These are phyloP conservation scores for Artemisia princeps DNA, from an alignment of 140 eudicot species.

Conservation along the genomic window DNA sequence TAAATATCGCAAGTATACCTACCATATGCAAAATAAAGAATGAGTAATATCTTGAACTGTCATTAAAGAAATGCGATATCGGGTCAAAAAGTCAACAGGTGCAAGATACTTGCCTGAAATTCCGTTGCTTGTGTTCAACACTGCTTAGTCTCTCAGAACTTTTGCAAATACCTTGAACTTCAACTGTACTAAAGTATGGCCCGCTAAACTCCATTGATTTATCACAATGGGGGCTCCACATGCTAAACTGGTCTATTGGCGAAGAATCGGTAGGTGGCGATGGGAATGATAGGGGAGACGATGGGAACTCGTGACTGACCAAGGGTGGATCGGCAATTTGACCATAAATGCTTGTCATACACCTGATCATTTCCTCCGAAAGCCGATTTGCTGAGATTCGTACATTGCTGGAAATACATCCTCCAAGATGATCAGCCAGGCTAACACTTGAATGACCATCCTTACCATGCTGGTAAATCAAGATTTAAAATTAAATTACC, in stretches of 20 bases:
- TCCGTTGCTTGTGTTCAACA: slow-evolving; percentile 46
- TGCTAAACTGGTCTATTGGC: slow-evolving; percentile 33
- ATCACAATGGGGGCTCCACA: slow-evolving; percentile 46
- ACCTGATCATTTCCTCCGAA: slow-evolving; percentile 80
- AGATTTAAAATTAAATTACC: neutral
- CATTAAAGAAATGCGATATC: neutral
- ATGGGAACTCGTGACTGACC: slow-evolving; percentile 35
- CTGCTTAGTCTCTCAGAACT: slow-evolving; percentile 34
- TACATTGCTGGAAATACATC: slow-evolving; percentile 29
- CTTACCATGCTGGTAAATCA: slow-evolving; percentile 37
- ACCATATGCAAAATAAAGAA: slow-evolving; percentile 3
- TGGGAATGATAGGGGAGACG: slow-evolving; percentile 53
- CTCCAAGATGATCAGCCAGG: slow-evolving; percentile 46
- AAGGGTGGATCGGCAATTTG: slow-evolving; percentile 69
- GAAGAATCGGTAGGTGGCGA: slow-evolving; percentile 49
- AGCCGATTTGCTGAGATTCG: slow-evolving; percentile 53
- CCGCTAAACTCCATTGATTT: slow-evolving; percentile 43
- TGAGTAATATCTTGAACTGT: neutral
- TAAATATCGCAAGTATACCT: neutral
- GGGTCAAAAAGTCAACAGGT: neutral
- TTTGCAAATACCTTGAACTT: slow-evolving; percentile 51
- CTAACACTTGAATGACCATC: slow-evolving; percentile 41
- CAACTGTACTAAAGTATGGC: slow-evolving; percentile 39
- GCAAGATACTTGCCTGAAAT: slow-evolving; percentile 43
- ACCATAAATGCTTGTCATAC: slow-evolving; percentile 55